A percentile compares a stretch with the other conserved stretches of the same genome.
These are phyloP conservation scores for Penicillium sp. DNA, from an alignment of 2,329 filamentous ascomycete species.

Conservation along the genomic window DNA sequence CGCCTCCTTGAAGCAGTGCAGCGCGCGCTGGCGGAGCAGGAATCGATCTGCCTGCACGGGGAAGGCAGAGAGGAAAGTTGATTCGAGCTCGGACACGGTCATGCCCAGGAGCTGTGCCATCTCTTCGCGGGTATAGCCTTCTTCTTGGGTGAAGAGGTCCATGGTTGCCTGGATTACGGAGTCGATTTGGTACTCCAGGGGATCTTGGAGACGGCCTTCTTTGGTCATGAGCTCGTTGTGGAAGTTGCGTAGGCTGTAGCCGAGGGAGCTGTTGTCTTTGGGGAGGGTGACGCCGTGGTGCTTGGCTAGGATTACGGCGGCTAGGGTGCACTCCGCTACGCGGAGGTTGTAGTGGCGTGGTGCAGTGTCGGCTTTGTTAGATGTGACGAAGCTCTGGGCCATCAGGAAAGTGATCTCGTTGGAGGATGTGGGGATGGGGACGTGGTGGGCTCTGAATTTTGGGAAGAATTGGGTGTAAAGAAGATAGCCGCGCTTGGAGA, in stretches of 20 bases:
- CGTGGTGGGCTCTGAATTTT: slow-evolving; percentile 69
- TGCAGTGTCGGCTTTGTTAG: slow-evolving; percentile 91
- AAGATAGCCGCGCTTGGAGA: slow-evolving; percentile 80
- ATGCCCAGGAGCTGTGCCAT: slow-evolving; percentile 71
- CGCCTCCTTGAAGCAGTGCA: slow-evolving; percentile 90
- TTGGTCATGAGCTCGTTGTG: slow-evolving; percentile 74
- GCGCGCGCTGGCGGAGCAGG: slow-evolving; percentile 79
- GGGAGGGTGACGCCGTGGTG: slow-evolving; percentile 65
- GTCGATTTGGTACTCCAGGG: slow-evolving; percentile 66
- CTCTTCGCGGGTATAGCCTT: slow-evolving; percentile 86
- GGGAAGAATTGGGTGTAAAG: slow-evolving; percentile 90
- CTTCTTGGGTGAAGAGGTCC: slow-evolving; percentile 69
- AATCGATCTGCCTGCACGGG: slow-evolving; percentile 85
- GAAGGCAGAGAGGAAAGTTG: slow-evolving; percentile 80
- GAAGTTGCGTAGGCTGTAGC: slow-evolving; percentile 79
- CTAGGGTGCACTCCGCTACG: slow-evolving; percentile 91
- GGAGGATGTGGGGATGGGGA: slow-evolving; percentile 76
- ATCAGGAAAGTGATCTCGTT: slow-evolving; percentile 89
- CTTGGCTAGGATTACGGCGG: slow-evolving; percentile 66
- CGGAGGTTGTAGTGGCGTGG: slow-evolving; percentile 95
- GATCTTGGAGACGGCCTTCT: slow-evolving; percentile 48
- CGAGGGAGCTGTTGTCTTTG: slow-evolving; percentile 76
- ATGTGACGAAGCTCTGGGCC: slow-evolving; percentile 88
- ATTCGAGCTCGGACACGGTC: slow-evolving; percentile 68
- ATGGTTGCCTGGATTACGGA: slow-evolving; percentile 69